phyloP scores from a whole-genome alignment of 2,329 filamentous ascomycete genomes.

The Fusarium gaditjirri region DNA sequence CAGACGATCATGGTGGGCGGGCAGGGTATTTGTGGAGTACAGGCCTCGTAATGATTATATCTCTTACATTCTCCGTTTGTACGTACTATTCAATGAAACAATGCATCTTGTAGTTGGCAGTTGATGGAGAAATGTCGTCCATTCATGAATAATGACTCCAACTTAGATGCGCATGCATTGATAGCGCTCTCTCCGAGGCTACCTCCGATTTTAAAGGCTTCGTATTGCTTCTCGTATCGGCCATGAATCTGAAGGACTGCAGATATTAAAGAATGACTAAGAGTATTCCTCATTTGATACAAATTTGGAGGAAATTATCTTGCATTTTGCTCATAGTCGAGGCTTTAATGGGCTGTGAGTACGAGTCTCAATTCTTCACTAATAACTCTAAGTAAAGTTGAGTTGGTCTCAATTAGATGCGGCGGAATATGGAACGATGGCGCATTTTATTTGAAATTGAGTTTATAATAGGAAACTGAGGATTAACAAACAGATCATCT shows the following conservation, averaged over 20 bases:
- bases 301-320: too few species aligned
- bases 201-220: not conserved
- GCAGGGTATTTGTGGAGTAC: slow-evolving; percentile 5
- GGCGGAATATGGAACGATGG: too few species aligned
- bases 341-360: not conserved
- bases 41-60: not conserved
- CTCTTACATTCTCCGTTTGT: not conserved
- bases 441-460: not conserved
- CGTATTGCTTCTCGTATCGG: not conserved
- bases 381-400: not conserved
- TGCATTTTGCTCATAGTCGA: not conserved
- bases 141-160: not conserved
- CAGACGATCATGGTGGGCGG: slow-evolving; percentile 20
- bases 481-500: not conserved
- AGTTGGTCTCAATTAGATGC: not conserved
- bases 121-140: not conserved
- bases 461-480: not conserved
- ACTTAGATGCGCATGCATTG: not conserved
- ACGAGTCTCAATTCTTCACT: not conserved
- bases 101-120: not conserved
- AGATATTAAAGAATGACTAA: not conserved
- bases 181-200: slow-evolving; percentile 4
- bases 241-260: not conserved
- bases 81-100: not conserved
- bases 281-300: not conserved